Conservation (phyloP, 179 eudicot species). For the Actinidia arguta region DNA sequence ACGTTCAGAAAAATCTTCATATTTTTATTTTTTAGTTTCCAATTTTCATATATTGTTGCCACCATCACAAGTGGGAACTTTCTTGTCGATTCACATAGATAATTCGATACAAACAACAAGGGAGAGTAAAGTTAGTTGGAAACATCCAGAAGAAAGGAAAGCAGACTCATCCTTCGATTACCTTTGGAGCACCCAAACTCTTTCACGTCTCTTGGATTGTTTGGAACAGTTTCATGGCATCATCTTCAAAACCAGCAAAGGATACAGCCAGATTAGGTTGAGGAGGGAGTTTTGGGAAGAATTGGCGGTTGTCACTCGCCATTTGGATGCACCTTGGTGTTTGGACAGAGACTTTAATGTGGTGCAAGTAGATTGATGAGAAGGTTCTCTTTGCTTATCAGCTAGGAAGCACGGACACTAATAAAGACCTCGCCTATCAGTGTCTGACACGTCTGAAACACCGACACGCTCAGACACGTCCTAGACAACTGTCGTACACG, state of each 20-base stretch:
- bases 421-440: no score
- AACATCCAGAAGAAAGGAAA: not conserved
- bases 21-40: not conserved
- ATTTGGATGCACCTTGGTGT: not conserved
- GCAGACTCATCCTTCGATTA: not conserved
- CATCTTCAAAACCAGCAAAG: not conserved
- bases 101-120: not conserved
- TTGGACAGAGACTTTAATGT: not conserved
- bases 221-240: not conserved
- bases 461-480: no score
- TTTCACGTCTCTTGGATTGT: not conserved
- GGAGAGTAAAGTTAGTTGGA: not conserved
- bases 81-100: not conserved
- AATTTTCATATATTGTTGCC: not conserved
- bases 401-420: no score
- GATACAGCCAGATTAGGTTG: not conserved
- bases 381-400: no score
- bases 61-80: constrained; percentile 1
- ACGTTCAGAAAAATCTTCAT: not conserved
- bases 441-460: no score
- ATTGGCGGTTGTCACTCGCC: not conserved
- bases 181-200: not conserved
- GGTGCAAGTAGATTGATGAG: not conserved
- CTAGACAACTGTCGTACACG: no score
- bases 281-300: not conserved